Evolutionary conservation across 352 stramenopile genomes (phyloP).

Genomic region (Halophytophthora batemanensis): DNA sequence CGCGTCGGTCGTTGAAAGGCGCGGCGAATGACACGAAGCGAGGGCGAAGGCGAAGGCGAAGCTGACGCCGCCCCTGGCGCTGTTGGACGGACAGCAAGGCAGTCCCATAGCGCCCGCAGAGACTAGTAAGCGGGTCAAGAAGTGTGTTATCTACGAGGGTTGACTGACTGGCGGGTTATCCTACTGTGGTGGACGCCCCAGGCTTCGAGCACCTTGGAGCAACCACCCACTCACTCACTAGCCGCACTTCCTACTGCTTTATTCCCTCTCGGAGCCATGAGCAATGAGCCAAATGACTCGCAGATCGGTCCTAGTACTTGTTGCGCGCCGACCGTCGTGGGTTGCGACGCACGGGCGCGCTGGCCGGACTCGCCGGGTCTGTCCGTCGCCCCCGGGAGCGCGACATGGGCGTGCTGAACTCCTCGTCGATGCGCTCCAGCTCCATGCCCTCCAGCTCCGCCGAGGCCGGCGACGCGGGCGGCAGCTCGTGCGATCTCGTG

Average conservation of each 20-base stretch:
- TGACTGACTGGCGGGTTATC: neutral
- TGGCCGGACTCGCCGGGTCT: conserved; percentile 45
- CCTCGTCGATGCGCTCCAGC: conserved; percentile 75
- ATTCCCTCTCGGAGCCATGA: too few species aligned
- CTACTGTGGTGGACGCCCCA: neutral
- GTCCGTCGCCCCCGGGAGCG: conserved; percentile 48
- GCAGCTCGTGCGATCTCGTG: conserved; percentile 21
- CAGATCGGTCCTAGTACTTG: conserved; percentile 46
- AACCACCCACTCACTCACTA: neutral
- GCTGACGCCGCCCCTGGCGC: neutral
- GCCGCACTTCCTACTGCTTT: too few species aligned
- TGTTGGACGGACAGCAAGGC: too few species aligned
- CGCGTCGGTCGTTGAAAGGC: neutral
- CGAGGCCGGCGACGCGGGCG: conserved; percentile 46
- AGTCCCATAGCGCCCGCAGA: too few species aligned
- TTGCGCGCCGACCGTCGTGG: conserved; percentile 61
- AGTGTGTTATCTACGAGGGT: conserved; percentile 13
- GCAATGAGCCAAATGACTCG: too few species aligned
- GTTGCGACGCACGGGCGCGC: conserved; percentile 67
- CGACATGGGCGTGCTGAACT: conserved; percentile 74
- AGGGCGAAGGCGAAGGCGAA: too few species aligned
- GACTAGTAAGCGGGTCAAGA: conserved; percentile 1
- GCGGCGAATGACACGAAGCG: neutral
- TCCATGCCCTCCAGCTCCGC: conserved; percentile 73
- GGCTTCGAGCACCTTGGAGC: too few species aligned